A percentile compares a stretch with the other conserved stretches of the same genome.
These are phyloP conservation scores for Amaranthus hypochondriacus DNA, from an alignment of 148 eudicot species.

Conservation along the genomic window DNA sequence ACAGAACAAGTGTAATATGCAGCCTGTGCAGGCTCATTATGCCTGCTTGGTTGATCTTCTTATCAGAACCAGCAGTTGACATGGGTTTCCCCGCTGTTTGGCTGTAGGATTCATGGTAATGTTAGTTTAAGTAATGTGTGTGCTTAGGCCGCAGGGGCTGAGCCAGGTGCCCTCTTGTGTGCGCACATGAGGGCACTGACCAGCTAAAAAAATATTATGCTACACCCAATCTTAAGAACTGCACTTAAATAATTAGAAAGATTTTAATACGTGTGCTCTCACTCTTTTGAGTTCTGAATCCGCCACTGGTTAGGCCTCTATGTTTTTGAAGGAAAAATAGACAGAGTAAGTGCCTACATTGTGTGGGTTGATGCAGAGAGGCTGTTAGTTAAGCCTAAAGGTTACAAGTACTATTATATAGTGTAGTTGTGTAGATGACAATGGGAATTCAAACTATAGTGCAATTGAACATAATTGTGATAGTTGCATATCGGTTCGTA, in stretches of 20 bases:
- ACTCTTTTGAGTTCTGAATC: too few relatives aligned
- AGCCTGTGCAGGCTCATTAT: constrained; percentile 34
- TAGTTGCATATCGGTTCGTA: not conserved
- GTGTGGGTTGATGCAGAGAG: constrained; percentile 40
- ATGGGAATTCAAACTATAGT: not conserved
- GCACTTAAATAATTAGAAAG: too few relatives aligned
- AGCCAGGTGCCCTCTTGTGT: too few relatives aligned
- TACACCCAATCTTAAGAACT: too few relatives aligned
- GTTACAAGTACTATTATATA: constrained; percentile 23
- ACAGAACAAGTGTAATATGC: constrained; percentile 21
- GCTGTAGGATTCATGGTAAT: constrained; percentile 35
- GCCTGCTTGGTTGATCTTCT: constrained; percentile 43
- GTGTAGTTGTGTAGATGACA: not conserved
- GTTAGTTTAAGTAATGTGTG: constrained; percentile 31
- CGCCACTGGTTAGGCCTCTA: not conserved
- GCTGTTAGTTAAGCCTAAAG: constrained; percentile 27
- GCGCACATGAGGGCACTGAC: too few relatives aligned
- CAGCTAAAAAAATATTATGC: too few relatives aligned
- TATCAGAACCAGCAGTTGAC: constrained; percentile 31
- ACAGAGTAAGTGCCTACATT: constrained; percentile 28
- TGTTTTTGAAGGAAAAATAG: constrained; percentile 18
- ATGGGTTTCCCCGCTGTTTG: constrained; percentile 35
- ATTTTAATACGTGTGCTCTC: too few relatives aligned
- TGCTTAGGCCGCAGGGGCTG: constrained; percentile 5
- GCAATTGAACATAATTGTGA: not conserved